Evolutionary conservation across 495 filamentous ascomycete genomes (phyloP).

Genomic region (Tetracladium marchalianum): DNA sequence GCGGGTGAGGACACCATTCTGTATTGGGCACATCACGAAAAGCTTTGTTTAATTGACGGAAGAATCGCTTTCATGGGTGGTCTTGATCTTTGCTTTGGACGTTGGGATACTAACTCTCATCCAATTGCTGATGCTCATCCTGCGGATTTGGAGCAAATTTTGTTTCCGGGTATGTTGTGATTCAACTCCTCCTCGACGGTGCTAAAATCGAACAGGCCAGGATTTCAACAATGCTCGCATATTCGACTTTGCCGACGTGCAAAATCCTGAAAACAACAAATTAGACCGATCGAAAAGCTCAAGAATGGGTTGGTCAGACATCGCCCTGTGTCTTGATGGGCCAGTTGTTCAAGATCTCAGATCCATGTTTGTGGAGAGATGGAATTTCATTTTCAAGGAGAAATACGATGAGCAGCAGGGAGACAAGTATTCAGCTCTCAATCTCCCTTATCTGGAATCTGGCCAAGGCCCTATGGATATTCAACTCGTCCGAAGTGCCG

Average conservation of each 20-base stretch:
- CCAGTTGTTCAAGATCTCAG: constrained; percentile 69
- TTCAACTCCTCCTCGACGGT: too few relatives aligned
- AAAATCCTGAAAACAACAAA: constrained; percentile 78
- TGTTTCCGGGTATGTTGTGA: constrained; percentile 63
- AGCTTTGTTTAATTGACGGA: constrained; percentile 77
- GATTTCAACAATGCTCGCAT: constrained; percentile 91
- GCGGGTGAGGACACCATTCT: constrained; percentile 63
- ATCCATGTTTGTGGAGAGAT: constrained; percentile 74
- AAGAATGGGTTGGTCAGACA: constrained; percentile 92
- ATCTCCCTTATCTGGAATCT: constrained; percentile 15
- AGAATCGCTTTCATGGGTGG: constrained; percentile 85
- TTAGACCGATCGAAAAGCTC: constrained; percentile 69
- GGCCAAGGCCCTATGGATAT: constrained; percentile 34
- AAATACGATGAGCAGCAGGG: constrained; percentile 68
- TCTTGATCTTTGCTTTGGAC: constrained; percentile 56
- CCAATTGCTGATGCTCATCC: constrained; percentile 82
- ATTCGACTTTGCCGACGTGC: constrained; percentile 79
- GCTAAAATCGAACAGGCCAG: constrained; percentile 30
- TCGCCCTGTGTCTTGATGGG: constrained; percentile 73
- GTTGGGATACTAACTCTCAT: constrained; percentile 60
- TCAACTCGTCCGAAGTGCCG: constrained; percentile 51
- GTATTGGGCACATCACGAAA: constrained; percentile 96
- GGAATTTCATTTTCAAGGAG: constrained; percentile 84
- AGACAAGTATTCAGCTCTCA: constrained; percentile 48
- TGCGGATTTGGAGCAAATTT: constrained; percentile 45